Percentiles rank a stretch among this genome's conserved stretches.
Conservation (phyloP, 2,329 filamentous ascomycete genomes). For the Nemania serpens region DNA sequence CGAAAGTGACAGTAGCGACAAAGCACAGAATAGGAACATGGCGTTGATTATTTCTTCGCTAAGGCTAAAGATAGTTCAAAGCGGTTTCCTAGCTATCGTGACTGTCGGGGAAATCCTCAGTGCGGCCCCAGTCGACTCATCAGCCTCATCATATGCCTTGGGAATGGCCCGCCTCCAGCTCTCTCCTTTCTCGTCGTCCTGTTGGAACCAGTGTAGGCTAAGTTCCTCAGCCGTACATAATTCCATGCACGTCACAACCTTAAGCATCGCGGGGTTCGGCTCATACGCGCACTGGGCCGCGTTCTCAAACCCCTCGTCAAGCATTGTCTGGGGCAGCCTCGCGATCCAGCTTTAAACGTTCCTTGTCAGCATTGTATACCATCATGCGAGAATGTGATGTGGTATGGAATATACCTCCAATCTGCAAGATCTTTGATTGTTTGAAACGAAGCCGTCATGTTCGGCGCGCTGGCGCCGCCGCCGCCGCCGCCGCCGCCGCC, state of each 20-base stretch:
- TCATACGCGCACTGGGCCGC: conserved; percentile 9
- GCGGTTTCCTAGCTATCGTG: conserved; percentile 22
- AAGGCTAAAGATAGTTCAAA: neutral
- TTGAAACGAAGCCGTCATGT: conserved; percentile 14
- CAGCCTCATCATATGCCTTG: conserved; percentile 12
- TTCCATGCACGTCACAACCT: conserved; percentile 14
- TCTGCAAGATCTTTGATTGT: conserved; percentile 9
- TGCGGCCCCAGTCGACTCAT: conserved; percentile 7
- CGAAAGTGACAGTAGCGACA: too few species aligned
- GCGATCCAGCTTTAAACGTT: conserved; percentile 15
- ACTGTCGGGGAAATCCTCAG: conserved; percentile 12
- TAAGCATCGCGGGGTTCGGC: conserved; percentile 14
- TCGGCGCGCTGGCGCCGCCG: neutral
- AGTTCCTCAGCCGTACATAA: conserved; percentile 19
- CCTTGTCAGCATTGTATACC: neutral
- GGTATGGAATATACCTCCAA: conserved; percentile 20
- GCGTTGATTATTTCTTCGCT: neutral
- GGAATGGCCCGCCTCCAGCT: conserved; percentile 10
- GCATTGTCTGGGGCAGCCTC: conserved; percentile 11
- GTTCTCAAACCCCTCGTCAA: conserved; percentile 19
- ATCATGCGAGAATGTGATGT: neutral
- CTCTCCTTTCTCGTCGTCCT: conserved; percentile 5
- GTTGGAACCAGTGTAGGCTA: conserved; percentile 3
- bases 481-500: too few species aligned
- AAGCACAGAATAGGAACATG: too few species aligned